Base-by-base conservation (phyloP, 2,329 filamentous ascomycete genomes). In the Geosmithia morbida region DNA sequence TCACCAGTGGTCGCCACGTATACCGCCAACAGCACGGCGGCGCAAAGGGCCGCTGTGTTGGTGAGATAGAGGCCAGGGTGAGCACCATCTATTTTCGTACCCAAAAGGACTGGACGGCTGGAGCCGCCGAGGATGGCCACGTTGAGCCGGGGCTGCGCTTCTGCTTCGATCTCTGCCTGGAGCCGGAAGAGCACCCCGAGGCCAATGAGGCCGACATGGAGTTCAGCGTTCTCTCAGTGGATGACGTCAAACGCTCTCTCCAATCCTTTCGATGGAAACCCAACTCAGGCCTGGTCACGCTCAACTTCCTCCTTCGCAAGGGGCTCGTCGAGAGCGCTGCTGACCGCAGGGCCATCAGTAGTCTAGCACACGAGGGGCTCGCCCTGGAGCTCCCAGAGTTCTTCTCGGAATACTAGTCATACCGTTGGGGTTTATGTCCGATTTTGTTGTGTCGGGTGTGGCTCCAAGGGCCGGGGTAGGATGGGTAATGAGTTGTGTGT, bases 201-300 rank as follows among this genome's bases (percentile, higher is more conserved):
- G 48, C 46, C 14, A 45, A 54, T 7, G 53, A 54, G 4, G 51
- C 51, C 41, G 58, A 62, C 41, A 57, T 56, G 11, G 51, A 50
- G 2, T 63, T 65, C 47, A 46, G 55, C 20, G 42, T 56, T 14
- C 56, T 57, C 43, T 48, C 54, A 2, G 53, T 64, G n/a, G 53
- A 57, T 2, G 53, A 63, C 19, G 57, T 66, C 33, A 59, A 57
- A 53, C 41, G 48, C 7, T 43, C 45, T 11, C 53, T 58, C 2
- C 59, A 56, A 53, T 37, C 48, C 19, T 52, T 55, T 20, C 51
- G 65, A 43, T 66, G 63, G 63, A 66, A 66, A 53, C 62, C 63
- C n/a, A 65, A 64, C 46, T 64, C 61, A 44, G 63, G 56, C n/a
- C 51, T 66, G 6, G 61, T 64, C n/a, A 65, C 64, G 59, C 52